Evolutionary conservation across 345 rosid species (phyloP), one percentile per base, ranked within the genome.

Genomic region (Stellera chamaejasme): DNA sequence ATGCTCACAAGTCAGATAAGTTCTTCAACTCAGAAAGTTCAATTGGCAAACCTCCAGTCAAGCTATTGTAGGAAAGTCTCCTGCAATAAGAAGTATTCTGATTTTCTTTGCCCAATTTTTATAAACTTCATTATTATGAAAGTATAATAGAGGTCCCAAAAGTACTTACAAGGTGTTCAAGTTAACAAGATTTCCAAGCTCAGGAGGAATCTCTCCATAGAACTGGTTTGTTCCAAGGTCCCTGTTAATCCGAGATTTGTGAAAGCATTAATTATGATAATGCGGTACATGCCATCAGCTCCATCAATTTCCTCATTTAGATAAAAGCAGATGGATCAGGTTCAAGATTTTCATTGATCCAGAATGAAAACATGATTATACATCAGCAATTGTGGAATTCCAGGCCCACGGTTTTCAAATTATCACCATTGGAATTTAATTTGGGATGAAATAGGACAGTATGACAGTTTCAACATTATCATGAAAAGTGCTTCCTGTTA

Each of bases 31-130:
- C 62, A 25, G 77, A 56, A 50, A 83, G 70, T 58, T 72, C 70
- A 2, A 9, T 3, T 15, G 87, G 87, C 70, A 83, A 66, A 49
- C 52, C 67, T 59, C 87, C 90, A 2, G 67, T 75, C 50, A 83
- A 76, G 61, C 55, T 62, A 62, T 83, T 83, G 67, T 76, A 77
- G 45, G 87, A 75, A 46, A 83, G 69, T 63, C 66, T 69, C 77
- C 90, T 83, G 84, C 45, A 56, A 55, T 4, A 25, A 19, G 45
- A 46, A 32, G 51, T 9, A 8, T 46, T 6, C 26, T 5, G 39
- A 46, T 57, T 10, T 43, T 43, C 48, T 43, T 50, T 39, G 46
- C 43, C 41, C 3, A 47, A 27, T 13, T 10, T 28, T 27, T 2
- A 12, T 14, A 42, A 25, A 13, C 28, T 42, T 45, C 52, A 55